These are phyloP conservation scores for Penicillium palitans DNA, from an alignment of 2,329 filamentous ascomycete species.

Conservation along the genomic window DNA sequence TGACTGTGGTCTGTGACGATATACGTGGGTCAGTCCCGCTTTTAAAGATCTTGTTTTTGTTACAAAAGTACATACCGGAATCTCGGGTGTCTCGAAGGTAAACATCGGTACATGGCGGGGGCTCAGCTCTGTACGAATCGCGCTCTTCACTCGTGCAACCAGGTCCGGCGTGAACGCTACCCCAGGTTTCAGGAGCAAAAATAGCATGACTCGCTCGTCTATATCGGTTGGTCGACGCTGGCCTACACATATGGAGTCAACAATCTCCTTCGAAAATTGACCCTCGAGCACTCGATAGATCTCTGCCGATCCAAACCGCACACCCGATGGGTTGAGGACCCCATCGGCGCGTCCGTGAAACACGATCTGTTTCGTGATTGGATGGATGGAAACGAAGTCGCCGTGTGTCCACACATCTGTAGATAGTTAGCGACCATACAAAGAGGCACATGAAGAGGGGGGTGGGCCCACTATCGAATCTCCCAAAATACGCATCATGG, in stretches of 20 bases:
- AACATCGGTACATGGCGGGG: slow-evolving; percentile 76
- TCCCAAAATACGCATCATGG: slow-evolving; percentile 30
- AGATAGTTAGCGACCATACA: not conserved
- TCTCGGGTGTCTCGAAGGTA: slow-evolving; percentile 76
- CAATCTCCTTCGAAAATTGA: slow-evolving; percentile 52
- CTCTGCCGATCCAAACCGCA: slow-evolving; percentile 77
- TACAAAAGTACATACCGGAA: slow-evolving; percentile 51
- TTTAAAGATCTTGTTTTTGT: slow-evolving; percentile 55
- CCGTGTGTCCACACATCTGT: slow-evolving; percentile 75
- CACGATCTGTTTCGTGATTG: slow-evolving; percentile 57
- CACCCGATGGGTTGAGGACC: slow-evolving; percentile 75
- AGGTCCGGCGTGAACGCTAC: slow-evolving; percentile 26
- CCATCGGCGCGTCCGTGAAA: slow-evolving; percentile 58
- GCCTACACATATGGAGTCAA: slow-evolving; percentile 74
- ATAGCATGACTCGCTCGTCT: slow-evolving; percentile 62
- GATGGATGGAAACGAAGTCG: slow-evolving; percentile 73
- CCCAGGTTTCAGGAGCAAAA: slow-evolving; percentile 56
- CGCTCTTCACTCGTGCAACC: slow-evolving; percentile 60
- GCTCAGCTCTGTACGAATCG: slow-evolving; percentile 66
- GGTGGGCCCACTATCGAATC: slow-evolving; percentile 19
- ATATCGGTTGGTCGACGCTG: slow-evolving; percentile 63
- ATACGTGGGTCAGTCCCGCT: slow-evolving; percentile 49
- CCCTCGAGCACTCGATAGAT: slow-evolving; percentile 68
- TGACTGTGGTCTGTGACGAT: slow-evolving; percentile 66
- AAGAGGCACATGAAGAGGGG: not conserved